A percentile compares a stretch with the other conserved stretches of the same genome.
Evolutionary conservation across 306 rosid genomes (phyloP).

Genomic region (Pyrus bretschneideri): DNA sequence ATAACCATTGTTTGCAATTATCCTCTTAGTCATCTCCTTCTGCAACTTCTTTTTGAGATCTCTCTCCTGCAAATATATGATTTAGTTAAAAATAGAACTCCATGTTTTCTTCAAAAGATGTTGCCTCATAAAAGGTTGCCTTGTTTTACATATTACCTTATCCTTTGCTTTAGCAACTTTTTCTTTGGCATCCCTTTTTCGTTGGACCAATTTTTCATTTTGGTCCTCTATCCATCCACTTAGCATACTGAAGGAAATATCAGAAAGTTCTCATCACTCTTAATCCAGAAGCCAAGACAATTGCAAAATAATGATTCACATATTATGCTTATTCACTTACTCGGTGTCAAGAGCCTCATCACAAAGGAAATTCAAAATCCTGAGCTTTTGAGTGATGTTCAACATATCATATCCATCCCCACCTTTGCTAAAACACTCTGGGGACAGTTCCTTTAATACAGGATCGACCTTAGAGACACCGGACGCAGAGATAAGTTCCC

Average conservation of each 20-base stretch:
- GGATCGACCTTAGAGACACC: not conserved
- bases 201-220: slow-evolving; percentile 20
- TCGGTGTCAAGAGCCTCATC: slow-evolving; percentile 44
- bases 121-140: slow-evolving; percentile 34
- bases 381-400: slow-evolving; percentile 31
- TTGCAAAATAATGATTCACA: not conserved
- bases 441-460: slow-evolving; percentile 22
- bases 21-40: slow-evolving; percentile 39
- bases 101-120: not conserved
- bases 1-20: slow-evolving; percentile 23
- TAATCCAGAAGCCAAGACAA: not conserved
- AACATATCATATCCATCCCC: slow-evolving; percentile 30
- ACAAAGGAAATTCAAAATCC: slow-evolving; percentile 39
- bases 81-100: not conserved
- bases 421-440: slow-evolving; percentile 21
- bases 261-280: not conserved
- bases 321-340: slow-evolving; percentile 27
- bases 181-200: slow-evolving; percentile 29
- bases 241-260: slow-evolving; percentile 27
- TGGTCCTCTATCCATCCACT: slow-evolving; percentile 43
- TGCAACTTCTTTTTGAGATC: slow-evolving; percentile 30
- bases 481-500: slow-evolving; percentile 34
- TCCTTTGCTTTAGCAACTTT: slow-evolving; percentile 30
- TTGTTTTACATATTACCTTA: slow-evolving; percentile 26
- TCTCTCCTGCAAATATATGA: slow-evolving; percentile 25